Evolutionary conservation across 352 stramenopile species (phyloP).

Genomic region (Aphanomyces astaci): DNA sequence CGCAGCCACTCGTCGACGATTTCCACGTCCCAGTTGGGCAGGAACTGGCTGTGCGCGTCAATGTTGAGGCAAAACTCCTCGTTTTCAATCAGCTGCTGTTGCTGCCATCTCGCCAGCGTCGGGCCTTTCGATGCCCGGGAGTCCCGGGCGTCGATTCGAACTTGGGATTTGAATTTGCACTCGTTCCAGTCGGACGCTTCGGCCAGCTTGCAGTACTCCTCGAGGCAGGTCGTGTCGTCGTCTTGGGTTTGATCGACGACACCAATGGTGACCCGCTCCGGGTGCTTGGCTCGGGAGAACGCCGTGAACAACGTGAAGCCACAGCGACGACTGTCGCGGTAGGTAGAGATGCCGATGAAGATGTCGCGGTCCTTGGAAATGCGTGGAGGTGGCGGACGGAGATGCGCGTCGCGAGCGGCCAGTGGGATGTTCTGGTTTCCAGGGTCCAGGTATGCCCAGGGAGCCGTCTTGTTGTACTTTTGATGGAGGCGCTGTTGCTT

Average conservation of each 20-base stretch:
- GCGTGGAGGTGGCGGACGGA: constrained; percentile 2
- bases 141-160: constrained; percentile 1
- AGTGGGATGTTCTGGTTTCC: constrained; percentile 1
- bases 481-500: constrained; percentile 6
- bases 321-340: constrained; percentile 8
- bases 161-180: constrained; percentile 21
- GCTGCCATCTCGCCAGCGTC: constrained; percentile 13
- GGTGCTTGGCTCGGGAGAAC: constrained; percentile 2
- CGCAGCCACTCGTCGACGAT: constrained; percentile 14
- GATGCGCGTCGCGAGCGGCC: background rate
- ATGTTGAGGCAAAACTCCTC: constrained; percentile 20
- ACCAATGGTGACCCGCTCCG: constrained; percentile 15
- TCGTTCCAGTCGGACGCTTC: background rate
- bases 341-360: constrained; percentile 16
- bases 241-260: constrained; percentile 17
- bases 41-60: constrained; percentile 14
- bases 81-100: constrained; percentile 21
- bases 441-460: background rate
- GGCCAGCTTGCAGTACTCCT: constrained; percentile 18
- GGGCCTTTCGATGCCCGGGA: constrained; percentile 8
- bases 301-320: constrained; percentile 18
- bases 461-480: background rate
- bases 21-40: constrained; percentile 7
- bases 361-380: background rate
- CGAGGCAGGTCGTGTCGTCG: constrained; percentile 13